These are phyloP conservation scores for Tephrocybe sp. DNA, from an alignment of 768 basidiomycete species.

Conservation along the genomic window DNA sequence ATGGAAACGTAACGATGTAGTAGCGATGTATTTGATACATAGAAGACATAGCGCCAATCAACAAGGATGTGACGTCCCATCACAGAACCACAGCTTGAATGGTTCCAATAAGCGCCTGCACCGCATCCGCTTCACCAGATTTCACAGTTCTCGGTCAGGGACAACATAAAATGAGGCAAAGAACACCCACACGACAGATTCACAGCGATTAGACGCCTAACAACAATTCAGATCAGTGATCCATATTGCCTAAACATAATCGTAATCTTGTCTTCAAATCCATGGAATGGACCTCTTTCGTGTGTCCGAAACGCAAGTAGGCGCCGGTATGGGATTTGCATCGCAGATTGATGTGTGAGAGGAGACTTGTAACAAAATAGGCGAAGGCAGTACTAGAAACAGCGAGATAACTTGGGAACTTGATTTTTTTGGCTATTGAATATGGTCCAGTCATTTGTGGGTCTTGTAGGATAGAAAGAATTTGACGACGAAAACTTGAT, in stretches of 20 bases:
- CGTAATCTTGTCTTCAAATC: slow-evolving; percentile 14
- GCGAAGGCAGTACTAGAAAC: slow-evolving; percentile 54
- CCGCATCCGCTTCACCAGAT: not conserved
- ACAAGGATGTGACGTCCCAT: not conserved
- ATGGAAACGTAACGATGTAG: too few relatives aligned
- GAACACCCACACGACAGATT: slow-evolving; percentile 6
- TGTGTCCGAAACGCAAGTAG: slow-evolving; percentile 18
- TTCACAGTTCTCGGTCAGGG: slow-evolving; percentile 9
- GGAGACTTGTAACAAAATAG: slow-evolving; percentile 47
- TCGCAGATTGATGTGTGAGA: slow-evolving; percentile 27
- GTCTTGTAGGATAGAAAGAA: slow-evolving; percentile 45
- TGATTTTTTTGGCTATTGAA: slow-evolving; percentile 59
- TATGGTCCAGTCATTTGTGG: slow-evolving; percentile 41
- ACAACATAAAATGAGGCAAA: slow-evolving; percentile 6
- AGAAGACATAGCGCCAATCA: not conserved
- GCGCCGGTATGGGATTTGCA: slow-evolving; percentile 17
- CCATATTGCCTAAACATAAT: slow-evolving; percentile 3
- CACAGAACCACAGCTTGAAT: not conserved
- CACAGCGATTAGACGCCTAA: slow-evolving; percentile 8
- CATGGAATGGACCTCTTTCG: slow-evolving; percentile 16
- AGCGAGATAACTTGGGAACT: slow-evolving; percentile 68
- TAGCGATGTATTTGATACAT: not conserved
- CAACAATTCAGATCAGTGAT: slow-evolving; percentile 1
- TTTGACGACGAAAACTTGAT: slow-evolving; percentile 36
- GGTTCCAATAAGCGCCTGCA: slow-evolving; percentile 4